A percentile compares a stretch with the other conserved stretches of the same genome.
Evolutionary conservation across 2,329 filamentous ascomycete genomes (phyloP).

Genomic region (Trichoderma harzianum): DNA sequence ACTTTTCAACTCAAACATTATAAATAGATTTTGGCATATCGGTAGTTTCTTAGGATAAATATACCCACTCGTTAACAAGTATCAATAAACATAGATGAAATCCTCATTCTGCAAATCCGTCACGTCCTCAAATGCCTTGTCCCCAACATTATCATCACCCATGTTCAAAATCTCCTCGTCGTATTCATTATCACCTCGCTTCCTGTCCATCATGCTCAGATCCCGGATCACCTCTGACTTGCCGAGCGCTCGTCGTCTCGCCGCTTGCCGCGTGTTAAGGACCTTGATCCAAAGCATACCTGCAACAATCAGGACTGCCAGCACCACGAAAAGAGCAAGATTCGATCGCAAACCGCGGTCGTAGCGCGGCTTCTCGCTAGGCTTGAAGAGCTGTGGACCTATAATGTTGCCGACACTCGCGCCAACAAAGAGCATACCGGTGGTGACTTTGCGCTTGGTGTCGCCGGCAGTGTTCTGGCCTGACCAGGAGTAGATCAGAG

Average conservation of each 20-base stretch:
- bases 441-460: conserved; percentile 64
- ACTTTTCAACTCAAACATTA: background rate
- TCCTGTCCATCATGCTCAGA: conserved; percentile 43
- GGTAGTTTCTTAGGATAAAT: background rate
- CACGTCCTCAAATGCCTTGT: conserved; percentile 46
- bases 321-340: conserved; percentile 55
- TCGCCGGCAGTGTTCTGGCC: conserved; percentile 61
- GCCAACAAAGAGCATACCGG: conserved; percentile 58
- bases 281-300: conserved; percentile 39
- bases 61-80: conserved; percentile 2
- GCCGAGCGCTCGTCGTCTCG: conserved; percentile 33
- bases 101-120: conserved; percentile 60
- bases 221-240: conserved; percentile 51
- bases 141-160: conserved; percentile 30
- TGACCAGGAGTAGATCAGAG: conserved; percentile 55
- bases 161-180: conserved; percentile 25
- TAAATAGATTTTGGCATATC: background rate
- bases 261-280: conserved; percentile 49
- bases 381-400: conserved; percentile 59
- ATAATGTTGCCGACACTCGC: conserved; percentile 62
- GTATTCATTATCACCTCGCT: background rate
- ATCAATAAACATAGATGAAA: conserved; percentile 53
- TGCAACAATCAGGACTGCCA: conserved; percentile 45
- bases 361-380: conserved; percentile 57
- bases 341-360: conserved; percentile 56